Evolutionary conservation across 208 protist species (phyloP).

Genomic region (Tetramitus jugosus): DNA sequence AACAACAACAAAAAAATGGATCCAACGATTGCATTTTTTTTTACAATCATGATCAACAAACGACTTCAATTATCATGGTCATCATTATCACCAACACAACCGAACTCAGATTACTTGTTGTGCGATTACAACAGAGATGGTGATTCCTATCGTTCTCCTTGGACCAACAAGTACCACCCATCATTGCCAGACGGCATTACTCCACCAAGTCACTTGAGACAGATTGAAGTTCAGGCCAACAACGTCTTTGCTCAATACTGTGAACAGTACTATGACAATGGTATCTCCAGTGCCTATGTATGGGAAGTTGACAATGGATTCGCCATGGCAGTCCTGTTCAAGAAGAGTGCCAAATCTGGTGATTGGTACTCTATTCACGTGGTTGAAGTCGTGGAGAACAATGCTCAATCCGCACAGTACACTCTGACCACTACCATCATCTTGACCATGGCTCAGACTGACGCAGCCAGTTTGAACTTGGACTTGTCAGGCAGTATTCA

Average conservation of each 20-base stretch:
- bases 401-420: not conserved
- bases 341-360: slow-evolving; percentile 12
- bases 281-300: slow-evolving; percentile 8
- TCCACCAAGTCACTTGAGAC: slow-evolving; percentile 13
- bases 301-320: slow-evolving; percentile 24
- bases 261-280: slow-evolving; percentile 21
- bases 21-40: too few species aligned
- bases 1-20: too few species aligned
- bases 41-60: too few species aligned
- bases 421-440: slow-evolving; percentile 17
- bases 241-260: slow-evolving; percentile 13
- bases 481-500: slow-evolving; percentile 17
- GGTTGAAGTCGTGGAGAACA: slow-evolving; percentile 15
- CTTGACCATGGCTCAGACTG: not conserved
- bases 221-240: slow-evolving; percentile 21
- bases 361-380: slow-evolving; percentile 25
- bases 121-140: slow-evolving; percentile 31
- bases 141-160: slow-evolving; percentile 22
- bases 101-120: slow-evolving; percentile 19
- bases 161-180: slow-evolving; percentile 20
- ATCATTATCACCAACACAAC: too few species aligned
- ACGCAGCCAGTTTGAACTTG: not conserved
- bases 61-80: too few species aligned
- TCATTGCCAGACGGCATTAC: slow-evolving; percentile 16
- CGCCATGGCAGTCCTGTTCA: slow-evolving; percentile 7